Percentiles rank a stretch among this genome's conserved stretches.
phyloP scores from a whole-genome alignment of 805 yeast genomes.

The Yarrowia bubula region DNA sequence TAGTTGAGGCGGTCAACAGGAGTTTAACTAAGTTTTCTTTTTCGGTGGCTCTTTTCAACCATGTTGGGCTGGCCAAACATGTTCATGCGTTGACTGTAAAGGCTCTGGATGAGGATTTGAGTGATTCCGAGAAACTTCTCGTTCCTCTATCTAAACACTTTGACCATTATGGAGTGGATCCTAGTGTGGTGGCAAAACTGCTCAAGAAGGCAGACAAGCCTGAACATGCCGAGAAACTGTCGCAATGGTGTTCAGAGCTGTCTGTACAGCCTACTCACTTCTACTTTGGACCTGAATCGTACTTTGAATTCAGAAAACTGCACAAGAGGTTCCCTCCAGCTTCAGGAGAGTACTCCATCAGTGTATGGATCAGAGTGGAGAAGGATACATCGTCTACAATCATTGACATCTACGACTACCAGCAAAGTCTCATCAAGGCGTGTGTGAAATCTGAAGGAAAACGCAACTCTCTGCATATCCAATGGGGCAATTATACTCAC shows the following conservation, averaged over 20 bases:
- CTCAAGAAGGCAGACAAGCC: slow-evolving; percentile 15
- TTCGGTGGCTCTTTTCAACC: slow-evolving; percentile 3
- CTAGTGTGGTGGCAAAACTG: not conserved
- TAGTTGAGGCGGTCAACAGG: not conserved
- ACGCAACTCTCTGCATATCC: slow-evolving; percentile 5
- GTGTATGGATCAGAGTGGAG: slow-evolving; percentile 1
- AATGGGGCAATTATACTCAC: slow-evolving; percentile 18
- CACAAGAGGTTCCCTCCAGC: slow-evolving; percentile 19
- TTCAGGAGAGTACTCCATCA: slow-evolving; percentile 19
- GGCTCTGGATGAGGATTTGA: not conserved
- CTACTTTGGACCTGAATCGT: not conserved
- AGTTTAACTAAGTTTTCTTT: not conserved
- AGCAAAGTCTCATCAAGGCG: slow-evolving; percentile 18
- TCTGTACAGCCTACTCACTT: slow-evolving; percentile 6
- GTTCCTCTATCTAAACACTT: not conserved
- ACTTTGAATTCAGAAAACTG: slow-evolving; percentile 2
- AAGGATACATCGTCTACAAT: not conserved
- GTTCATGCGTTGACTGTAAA: not conserved
- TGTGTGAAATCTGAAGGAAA: not conserved
- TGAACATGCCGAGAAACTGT: not conserved
- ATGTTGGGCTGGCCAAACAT: slow-evolving; percentile 11
- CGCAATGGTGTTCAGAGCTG: slow-evolving; percentile 1
- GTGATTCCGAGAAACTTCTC: not conserved
- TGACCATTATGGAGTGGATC: slow-evolving; percentile 7
- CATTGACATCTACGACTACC: slow-evolving; percentile 19